Conservation (phyloP, 495 filamentous ascomycete species). For the Neurospora sp. region DNA sequence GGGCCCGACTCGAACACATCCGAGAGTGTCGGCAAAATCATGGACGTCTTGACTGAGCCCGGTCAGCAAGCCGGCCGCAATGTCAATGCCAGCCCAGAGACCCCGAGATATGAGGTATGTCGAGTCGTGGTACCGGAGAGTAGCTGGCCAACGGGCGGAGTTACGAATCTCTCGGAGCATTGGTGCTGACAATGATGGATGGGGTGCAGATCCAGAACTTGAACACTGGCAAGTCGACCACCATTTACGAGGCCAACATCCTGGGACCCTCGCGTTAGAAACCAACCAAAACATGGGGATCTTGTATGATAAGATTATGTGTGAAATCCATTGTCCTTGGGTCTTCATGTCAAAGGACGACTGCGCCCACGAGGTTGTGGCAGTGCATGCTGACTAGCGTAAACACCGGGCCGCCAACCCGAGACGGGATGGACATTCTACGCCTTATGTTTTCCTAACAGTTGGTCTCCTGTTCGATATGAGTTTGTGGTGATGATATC, state of each 20-base stretch:
- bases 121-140: background rate
- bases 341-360: background rate
- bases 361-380: background rate
- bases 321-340: background rate
- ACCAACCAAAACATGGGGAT: background rate
- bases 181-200: background rate
- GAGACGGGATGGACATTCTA: background rate
- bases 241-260: slow-evolving; percentile 33
- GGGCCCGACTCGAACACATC: slow-evolving; percentile 30
- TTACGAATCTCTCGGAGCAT: background rate
- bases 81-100: slow-evolving; percentile 26
- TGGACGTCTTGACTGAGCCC: slow-evolving; percentile 27
- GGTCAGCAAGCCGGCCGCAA: slow-evolving; percentile 30
- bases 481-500: background rate
- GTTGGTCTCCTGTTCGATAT: background rate
- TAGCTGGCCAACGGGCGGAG: background rate
- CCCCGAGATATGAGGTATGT: slow-evolving; percentile 33
- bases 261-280: slow-evolving; percentile 10
- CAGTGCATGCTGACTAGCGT: background rate
- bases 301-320: background rate
- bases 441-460: background rate
- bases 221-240: slow-evolving; percentile 31
- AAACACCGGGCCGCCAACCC: background rate
- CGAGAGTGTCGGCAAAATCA: slow-evolving; percentile 30
- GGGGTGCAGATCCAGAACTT: slow-evolving; percentile 27